Evolutionary conservation across 1,284 basidiomycete genomes (phyloP).

Genomic region (Meripilus lineatus): DNA sequence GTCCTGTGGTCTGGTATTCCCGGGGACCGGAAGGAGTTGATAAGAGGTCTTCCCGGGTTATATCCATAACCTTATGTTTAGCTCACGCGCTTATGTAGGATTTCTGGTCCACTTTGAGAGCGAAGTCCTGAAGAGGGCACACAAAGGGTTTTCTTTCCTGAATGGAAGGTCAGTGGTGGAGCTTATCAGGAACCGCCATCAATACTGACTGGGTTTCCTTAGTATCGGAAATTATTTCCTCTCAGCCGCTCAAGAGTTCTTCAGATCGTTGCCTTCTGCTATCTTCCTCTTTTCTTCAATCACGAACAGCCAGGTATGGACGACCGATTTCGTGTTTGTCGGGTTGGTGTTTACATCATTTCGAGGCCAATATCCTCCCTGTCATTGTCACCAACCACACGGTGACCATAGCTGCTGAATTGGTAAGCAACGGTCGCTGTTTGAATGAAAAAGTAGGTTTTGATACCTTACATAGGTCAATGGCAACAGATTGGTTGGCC

Average conservation of each 20-base stretch:
- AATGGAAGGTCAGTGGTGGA: constrained; percentile 55
- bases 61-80: not conserved
- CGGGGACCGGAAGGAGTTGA: constrained; percentile 87
- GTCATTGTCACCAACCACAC: constrained; percentile 95
- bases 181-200: not conserved
- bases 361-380: constrained; percentile 76
- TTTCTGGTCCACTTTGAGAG: constrained; percentile 90
- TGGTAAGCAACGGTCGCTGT: too few relatives aligned
- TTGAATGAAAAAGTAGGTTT: too few relatives aligned
- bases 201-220: constrained; percentile 19
- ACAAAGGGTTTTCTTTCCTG: constrained; percentile 88
- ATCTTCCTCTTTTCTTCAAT: constrained; percentile 95
- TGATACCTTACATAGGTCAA: constrained; percentile 77
- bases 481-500: constrained; percentile 80
- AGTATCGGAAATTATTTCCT: constrained; percentile 89
- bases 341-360: not conserved
- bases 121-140: constrained; percentile 80
- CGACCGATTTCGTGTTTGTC: not conserved
- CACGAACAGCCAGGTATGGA: constrained; percentile 62
- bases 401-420: constrained; percentile 94
- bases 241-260: constrained; percentile 81
- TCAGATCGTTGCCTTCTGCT: constrained; percentile 87
- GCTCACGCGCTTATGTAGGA: constrained; percentile 39
- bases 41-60: constrained; percentile 60
- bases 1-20: constrained; percentile 86